phyloP scores from a whole-genome alignment of 2,329 filamentous ascomycete genomes.

The Elsinoe ampelina region DNA sequence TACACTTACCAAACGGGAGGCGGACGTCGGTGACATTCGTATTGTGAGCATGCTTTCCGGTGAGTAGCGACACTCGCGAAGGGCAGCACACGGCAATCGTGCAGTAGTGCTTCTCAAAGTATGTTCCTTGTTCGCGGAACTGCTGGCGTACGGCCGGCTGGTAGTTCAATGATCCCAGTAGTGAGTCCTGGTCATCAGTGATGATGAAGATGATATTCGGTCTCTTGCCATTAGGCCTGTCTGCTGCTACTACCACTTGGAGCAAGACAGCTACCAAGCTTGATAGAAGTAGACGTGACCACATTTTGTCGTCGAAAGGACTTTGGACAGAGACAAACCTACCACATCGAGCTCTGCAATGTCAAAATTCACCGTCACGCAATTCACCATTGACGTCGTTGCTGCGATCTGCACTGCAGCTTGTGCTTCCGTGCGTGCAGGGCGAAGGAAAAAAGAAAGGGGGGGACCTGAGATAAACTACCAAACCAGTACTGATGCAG shows the following conservation, averaged over 20 bases:
- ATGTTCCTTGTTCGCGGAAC: constrained; percentile 48
- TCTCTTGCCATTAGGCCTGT: constrained; percentile 13
- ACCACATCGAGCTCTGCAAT: too few relatives aligned
- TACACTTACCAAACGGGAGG: constrained; percentile 39
- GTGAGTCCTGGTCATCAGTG: constrained; percentile 58
- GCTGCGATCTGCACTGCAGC: too few relatives aligned
- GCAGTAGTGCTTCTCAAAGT: constrained; percentile 52
- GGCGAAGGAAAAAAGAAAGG: not conserved
- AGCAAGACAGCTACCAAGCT: not conserved
- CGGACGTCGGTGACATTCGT: constrained; percentile 54
- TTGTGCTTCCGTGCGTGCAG: not conserved
- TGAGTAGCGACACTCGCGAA: constrained; percentile 55
- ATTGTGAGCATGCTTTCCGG: constrained; percentile 57
- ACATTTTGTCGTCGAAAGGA: too few relatives aligned
- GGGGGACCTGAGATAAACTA: too few relatives aligned
- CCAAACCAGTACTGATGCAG: too few relatives aligned
- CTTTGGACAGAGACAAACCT: too few relatives aligned
- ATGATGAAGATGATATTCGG: constrained; percentile 59
- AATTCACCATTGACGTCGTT: not conserved
- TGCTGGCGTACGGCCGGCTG: constrained; percentile 51
- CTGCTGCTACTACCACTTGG: not conserved
- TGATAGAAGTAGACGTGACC: too few relatives aligned
- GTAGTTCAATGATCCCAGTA: constrained; percentile 52
- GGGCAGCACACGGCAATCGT: constrained; percentile 59
- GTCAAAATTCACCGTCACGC: too few relatives aligned